Conservation (phyloP, 2,329 filamentous ascomycete species). For the Hirsutella minnesotensis region DNA sequence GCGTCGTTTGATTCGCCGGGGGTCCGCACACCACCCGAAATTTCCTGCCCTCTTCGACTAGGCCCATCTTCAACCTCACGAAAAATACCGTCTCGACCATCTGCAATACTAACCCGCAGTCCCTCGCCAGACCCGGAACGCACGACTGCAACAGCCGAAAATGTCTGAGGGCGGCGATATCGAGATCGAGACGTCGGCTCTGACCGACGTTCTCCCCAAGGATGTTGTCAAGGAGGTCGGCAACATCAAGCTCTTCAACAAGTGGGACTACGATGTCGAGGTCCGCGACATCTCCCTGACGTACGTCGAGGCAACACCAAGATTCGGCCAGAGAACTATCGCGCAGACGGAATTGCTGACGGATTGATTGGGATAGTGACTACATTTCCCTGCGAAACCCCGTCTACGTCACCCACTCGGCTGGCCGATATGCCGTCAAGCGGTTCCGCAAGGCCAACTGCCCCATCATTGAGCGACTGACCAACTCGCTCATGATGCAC, state of each 20-base stretch:
- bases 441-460: constrained; percentile 99
- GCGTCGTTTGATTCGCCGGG: constrained; percentile 23
- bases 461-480: constrained; percentile 99
- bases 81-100: constrained; percentile 25
- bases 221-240: constrained; percentile 82
- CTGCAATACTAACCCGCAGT: constrained; percentile 25
- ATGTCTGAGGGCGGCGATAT: constrained; percentile 96
- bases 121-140: constrained; percentile 22
- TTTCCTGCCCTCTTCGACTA: constrained; percentile 18
- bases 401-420: constrained; percentile 98
- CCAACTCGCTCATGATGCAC: constrained; percentile 99
- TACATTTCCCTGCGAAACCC: constrained; percentile 99
- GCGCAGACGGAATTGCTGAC: constrained; percentile 15
- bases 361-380: constrained; percentile 51
- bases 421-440: constrained; percentile 97
- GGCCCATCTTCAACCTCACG: constrained; percentile 15
- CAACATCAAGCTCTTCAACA: constrained; percentile 94
- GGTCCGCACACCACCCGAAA: constrained; percentile 22
- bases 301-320: constrained; percentile 45
- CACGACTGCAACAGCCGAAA: constrained; percentile 36
- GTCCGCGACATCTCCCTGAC: constrained; percentile 99
- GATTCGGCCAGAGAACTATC: neutral
- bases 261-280: constrained; percentile 97
- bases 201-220: constrained; percentile 80
- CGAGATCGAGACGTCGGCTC: constrained; percentile 70